Percentiles rank a stretch among this genome's conserved stretches.
phyloP scores from a whole-genome alignment of 768 basidiomycete genomes.

The Lanmaoa pseudosensibilis region DNA sequence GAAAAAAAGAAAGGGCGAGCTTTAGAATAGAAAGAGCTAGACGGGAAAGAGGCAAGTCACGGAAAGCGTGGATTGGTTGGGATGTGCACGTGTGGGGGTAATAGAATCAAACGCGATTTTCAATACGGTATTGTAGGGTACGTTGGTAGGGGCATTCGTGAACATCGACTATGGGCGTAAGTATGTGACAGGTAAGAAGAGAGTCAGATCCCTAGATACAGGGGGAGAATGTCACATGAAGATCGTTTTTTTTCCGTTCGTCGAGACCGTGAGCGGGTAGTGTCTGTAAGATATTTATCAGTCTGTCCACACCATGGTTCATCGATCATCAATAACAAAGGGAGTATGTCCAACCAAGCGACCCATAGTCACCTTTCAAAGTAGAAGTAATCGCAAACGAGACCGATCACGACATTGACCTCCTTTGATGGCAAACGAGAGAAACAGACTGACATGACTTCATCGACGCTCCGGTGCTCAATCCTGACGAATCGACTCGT shows the following conservation, averaged over 20 bases:
- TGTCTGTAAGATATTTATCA: constrained; percentile 5
- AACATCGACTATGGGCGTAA: neutral
- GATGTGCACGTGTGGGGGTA: constrained; percentile 4
- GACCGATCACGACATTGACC: neutral
- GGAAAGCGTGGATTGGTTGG: neutral
- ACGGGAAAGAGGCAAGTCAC: neutral
- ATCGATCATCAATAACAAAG: neutral
- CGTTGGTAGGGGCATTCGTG: neutral
- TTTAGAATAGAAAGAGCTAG: neutral
- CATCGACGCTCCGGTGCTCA: neutral
- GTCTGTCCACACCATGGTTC: neutral
- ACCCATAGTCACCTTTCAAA: neutral
- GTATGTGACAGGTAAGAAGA: constrained; percentile 5
- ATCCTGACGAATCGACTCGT: constrained; percentile 28
- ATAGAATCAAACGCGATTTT: constrained; percentile 1
- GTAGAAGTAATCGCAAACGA: neutral
- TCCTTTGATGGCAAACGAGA: neutral
- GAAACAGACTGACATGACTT: neutral
- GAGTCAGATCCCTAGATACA: neutral
- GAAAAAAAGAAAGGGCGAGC: neutral
- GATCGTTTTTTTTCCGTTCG: neutral
- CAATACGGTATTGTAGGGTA: constrained; percentile 6
- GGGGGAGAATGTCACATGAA: neutral
- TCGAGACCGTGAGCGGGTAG: neutral
- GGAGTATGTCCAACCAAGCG: neutral